Percentiles rank a stretch among this genome's conserved stretches.
These are phyloP conservation scores for Alternaria brassicae DNA, from an alignment of 2,329 filamentous ascomycete genomes.

Conservation along the genomic window DNA sequence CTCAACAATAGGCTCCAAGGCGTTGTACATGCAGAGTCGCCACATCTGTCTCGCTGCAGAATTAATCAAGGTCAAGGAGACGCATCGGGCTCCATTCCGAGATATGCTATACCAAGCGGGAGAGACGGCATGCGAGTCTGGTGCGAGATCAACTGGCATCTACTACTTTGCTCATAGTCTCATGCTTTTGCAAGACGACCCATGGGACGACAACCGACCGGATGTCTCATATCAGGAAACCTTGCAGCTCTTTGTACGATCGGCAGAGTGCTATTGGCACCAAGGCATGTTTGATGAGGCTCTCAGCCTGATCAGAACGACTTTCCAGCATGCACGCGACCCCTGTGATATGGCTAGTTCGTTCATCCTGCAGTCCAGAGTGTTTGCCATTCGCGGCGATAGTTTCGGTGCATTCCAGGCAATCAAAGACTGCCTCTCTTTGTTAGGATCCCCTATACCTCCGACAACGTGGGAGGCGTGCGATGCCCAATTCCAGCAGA, in stretches of 20 bases:
- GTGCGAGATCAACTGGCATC: constrained; percentile 80
- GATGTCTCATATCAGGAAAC: constrained; percentile 90
- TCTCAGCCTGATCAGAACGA: constrained; percentile 69
- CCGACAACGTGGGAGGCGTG: constrained; percentile 76
- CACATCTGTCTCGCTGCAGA: constrained; percentile 81
- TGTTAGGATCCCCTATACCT: constrained; percentile 71
- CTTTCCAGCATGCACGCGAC: constrained; percentile 74
- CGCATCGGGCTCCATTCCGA: constrained; percentile 70
- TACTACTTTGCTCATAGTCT: constrained; percentile 83
- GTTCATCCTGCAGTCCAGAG: constrained; percentile 81
- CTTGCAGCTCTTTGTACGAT: constrained; percentile 71
- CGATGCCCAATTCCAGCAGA: constrained; percentile 73
- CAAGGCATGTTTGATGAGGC: constrained; percentile 75
- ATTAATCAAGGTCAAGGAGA: constrained; percentile 73
- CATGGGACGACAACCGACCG: constrained; percentile 73
- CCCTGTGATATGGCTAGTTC: constrained; percentile 82
- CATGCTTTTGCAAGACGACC: constrained; percentile 76
- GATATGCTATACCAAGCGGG: constrained; percentile 81
- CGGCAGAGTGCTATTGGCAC: constrained; percentile 83
- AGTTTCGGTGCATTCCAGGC: constrained; percentile 71
- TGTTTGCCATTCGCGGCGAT: constrained; percentile 77
- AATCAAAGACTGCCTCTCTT: constrained; percentile 70
- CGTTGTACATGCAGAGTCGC: constrained; percentile 74
- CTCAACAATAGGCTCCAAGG: constrained; percentile 56
- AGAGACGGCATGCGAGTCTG: constrained; percentile 78